Evolutionary conservation across 495 filamentous ascomycete species (phyloP).

Genomic region (Penicillium manginii): DNA sequence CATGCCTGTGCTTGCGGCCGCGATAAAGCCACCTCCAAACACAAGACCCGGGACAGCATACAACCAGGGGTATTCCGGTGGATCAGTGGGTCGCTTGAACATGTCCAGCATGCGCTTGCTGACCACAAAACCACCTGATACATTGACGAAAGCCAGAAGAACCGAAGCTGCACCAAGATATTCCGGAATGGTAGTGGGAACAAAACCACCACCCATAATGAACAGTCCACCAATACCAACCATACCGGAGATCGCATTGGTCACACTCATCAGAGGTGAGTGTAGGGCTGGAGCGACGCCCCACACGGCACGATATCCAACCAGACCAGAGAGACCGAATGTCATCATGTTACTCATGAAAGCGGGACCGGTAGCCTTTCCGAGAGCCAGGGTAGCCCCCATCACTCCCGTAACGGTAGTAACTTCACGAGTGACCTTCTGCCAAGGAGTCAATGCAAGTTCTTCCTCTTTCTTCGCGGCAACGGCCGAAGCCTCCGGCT

Average conservation of each 20-base stretch:
- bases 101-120: conserved; percentile 92
- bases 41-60: conserved; percentile 73
- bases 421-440: conserved; percentile 73
- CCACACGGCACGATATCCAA: conserved; percentile 83
- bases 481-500: conserved; percentile 49
- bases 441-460: conserved; percentile 73
- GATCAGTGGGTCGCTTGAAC: conserved; percentile 82
- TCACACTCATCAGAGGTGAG: conserved; percentile 83
- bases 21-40: conserved; percentile 77
- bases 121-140: conserved; percentile 81
- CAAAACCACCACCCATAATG: conserved; percentile 74
- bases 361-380: conserved; percentile 73
- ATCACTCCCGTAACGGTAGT: conserved; percentile 70
- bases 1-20: conserved; percentile 74
- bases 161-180: conserved; percentile 75
- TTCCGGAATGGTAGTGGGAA: conserved; percentile 77
- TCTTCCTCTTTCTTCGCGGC: conserved; percentile 56
- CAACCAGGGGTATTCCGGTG: conserved; percentile 81
- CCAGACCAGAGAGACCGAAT: conserved; percentile 75
- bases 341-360: conserved; percentile 85
- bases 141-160: conserved; percentile 79
- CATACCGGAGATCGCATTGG: conserved; percentile 85
- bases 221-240: conserved; percentile 83
- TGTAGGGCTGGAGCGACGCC: conserved; percentile 76
- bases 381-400: conserved; percentile 70